Conservation (phyloP, 148 eudicot genomes). For the Cornus florida region DNA sequence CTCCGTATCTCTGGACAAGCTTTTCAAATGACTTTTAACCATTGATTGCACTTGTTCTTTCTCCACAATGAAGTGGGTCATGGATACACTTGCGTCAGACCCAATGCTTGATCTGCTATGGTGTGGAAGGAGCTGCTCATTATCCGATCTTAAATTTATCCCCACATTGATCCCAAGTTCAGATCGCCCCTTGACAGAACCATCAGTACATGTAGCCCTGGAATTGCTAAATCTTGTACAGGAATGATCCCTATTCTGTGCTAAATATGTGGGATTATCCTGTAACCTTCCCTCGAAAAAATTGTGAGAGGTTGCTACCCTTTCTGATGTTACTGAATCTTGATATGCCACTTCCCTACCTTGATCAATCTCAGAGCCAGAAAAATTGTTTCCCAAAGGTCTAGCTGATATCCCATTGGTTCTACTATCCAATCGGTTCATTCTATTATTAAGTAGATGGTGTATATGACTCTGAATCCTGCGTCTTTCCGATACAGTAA, state of each 20-base stretch:
- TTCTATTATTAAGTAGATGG: constrained; percentile 29
- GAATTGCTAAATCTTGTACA: constrained; percentile 25
- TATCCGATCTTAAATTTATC: constrained; percentile 23
- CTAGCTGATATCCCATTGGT: constrained; percentile 10
- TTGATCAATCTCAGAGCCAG: constrained; percentile 25
- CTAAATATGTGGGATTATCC: constrained; percentile 20
- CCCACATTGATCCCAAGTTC: constrained; percentile 34
- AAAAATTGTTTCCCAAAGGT: constrained; percentile 9
- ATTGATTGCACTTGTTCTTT: constrained; percentile 42
- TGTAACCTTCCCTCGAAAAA: constrained; percentile 30
- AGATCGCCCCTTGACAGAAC: constrained; percentile 5
- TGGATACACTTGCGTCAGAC: constrained; percentile 32
- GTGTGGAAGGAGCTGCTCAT: constrained; percentile 53
- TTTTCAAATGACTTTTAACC: constrained; percentile 43
- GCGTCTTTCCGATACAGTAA: constrained; percentile 67
- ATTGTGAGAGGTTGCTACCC: constrained; percentile 21
- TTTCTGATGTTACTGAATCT: constrained; percentile 25
- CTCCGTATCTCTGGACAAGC: constrained; percentile 36
- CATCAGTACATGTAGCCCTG: constrained; percentile 22
- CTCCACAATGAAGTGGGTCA: constrained; percentile 30
- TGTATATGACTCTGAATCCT: constrained; percentile 56
- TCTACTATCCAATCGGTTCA: constrained; percentile 26
- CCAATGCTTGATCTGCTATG: constrained; percentile 42
- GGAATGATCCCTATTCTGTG: constrained; percentile 21
- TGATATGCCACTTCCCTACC: constrained; percentile 21